These are phyloP conservation scores for Penicillium paxilli DNA, from an alignment of 495 filamentous ascomycete species.

Conservation along the genomic window DNA sequence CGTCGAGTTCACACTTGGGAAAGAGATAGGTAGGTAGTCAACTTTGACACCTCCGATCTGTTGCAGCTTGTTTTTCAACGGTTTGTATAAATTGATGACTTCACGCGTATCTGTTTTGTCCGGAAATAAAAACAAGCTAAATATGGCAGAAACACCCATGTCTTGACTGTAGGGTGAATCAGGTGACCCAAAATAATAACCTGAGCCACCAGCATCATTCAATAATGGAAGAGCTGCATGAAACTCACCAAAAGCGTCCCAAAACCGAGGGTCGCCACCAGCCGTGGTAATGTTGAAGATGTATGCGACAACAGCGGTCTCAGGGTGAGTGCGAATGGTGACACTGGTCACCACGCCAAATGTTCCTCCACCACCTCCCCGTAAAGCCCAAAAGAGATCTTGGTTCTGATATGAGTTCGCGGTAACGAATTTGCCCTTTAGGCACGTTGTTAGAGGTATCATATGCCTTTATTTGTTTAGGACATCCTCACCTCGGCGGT, in stretches of 20 bases:
- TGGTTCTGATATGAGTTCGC: constrained; percentile 38
- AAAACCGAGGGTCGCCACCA: constrained; percentile 19
- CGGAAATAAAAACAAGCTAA: too few species aligned
- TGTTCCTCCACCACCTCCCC: constrained; percentile 41
- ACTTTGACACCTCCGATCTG: constrained; percentile 13
- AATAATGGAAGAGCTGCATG: constrained; percentile 25
- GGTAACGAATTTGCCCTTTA: constrained; percentile 39
- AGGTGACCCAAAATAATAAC: too few species aligned
- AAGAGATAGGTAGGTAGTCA: constrained; percentile 6
- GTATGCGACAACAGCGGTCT: constrained; percentile 31
- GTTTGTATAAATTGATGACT: constrained; percentile 17
- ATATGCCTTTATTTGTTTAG: too few species aligned
- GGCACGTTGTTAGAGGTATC: neutral
- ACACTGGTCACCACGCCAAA: constrained; percentile 52
- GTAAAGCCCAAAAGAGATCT: constrained; percentile 59
- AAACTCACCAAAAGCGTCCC: constrained; percentile 30
- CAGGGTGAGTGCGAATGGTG: constrained; percentile 39
- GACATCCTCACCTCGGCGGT: constrained; percentile 38
- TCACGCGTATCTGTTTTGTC: too few species aligned
- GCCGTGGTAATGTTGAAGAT: constrained; percentile 23
- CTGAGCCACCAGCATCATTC: constrained; percentile 33
- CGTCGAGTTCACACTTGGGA: constrained; percentile 23
- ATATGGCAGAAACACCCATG: too few species aligned
- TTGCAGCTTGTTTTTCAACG: constrained; percentile 17
- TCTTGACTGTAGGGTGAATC: too few species aligned